A percentile compares a stretch with the other conserved stretches of the same genome.
These are phyloP conservation scores for Lyophyllum atratum DNA, from an alignment of 768 basidiomycete species.

Conservation along the genomic window DNA sequence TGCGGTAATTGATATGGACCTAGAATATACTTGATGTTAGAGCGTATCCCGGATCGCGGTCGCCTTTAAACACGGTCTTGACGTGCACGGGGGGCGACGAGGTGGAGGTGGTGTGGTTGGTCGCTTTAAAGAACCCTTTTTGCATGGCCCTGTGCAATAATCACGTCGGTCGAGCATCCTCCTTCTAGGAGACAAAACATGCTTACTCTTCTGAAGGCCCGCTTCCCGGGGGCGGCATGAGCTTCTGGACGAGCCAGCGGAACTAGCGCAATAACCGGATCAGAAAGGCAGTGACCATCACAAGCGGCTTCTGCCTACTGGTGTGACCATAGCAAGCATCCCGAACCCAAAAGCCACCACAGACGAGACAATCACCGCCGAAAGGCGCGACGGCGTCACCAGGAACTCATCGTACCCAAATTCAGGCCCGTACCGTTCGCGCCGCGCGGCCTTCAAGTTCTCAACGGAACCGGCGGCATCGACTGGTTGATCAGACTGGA, in stretches of 20 bases:
- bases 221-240: slow-evolving; percentile 54
- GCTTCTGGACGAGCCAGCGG: slow-evolving; percentile 54
- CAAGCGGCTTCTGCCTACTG: slow-evolving; percentile 33
- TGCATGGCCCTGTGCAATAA: slow-evolving; percentile 46
- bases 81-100: slow-evolving; percentile 49
- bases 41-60: slow-evolving; percentile 79
- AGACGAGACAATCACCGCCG: slow-evolving; percentile 42
- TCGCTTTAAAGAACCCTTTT: slow-evolving; percentile 60
- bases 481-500: background rate
- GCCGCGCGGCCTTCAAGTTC: slow-evolving; percentile 20
- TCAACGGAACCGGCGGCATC: background rate
- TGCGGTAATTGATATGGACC: background rate
- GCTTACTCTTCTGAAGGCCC: slow-evolving; percentile 70
- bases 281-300: background rate
- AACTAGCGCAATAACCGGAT: slow-evolving; percentile 36
- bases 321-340: slow-evolving; percentile 34
- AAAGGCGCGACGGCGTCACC: slow-evolving; percentile 37
- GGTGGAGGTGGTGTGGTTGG: slow-evolving; percentile 70
- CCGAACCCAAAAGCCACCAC: slow-evolving; percentile 34
- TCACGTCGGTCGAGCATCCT: background rate
- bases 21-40: slow-evolving; percentile 51
- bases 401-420: slow-evolving; percentile 82
- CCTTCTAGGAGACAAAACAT: background rate
- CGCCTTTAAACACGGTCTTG: slow-evolving; percentile 60
- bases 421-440: slow-evolving; percentile 58